Conservation (phyloP, 805 yeast species). For the Monosporozyma servazzii region DNA sequence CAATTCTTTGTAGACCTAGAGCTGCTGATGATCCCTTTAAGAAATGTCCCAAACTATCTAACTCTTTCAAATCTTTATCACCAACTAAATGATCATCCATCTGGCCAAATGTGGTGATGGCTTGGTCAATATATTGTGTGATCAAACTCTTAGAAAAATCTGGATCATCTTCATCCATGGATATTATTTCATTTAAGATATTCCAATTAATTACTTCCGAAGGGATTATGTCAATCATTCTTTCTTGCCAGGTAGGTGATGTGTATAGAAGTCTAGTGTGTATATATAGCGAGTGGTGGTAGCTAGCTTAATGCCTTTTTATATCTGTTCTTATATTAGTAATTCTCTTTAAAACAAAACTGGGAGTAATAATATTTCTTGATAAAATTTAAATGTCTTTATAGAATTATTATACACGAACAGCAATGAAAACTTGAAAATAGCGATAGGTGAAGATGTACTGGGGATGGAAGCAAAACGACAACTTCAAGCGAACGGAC, state of each 20-base stretch:
- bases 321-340: not conserved
- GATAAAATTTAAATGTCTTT: not conserved
- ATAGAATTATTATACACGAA: not conserved
- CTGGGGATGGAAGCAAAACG: not conserved
- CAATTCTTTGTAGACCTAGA: constrained; percentile 72
- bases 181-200: constrained; percentile 76
- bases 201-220: constrained; percentile 77
- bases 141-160: constrained; percentile 76
- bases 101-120: constrained; percentile 63
- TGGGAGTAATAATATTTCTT: not conserved
- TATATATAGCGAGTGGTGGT: not conserved
- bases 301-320: too few relatives aligned
- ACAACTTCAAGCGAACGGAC: not conserved
- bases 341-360: not conserved
- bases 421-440: not conserved
- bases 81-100: constrained; percentile 42
- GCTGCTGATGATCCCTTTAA: constrained; percentile 95
- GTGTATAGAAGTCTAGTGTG: not conserved
- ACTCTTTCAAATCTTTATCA: constrained; percentile 40
- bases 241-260: not conserved
- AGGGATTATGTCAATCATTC: constrained; percentile 19
- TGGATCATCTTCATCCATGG: constrained; percentile 95
- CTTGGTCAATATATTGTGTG: constrained; percentile 83
- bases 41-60: constrained; percentile 81
- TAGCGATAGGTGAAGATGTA: not conserved